Base-by-base conservation (phyloP, 2,329 filamentous ascomycete species). In the Pseudonectria foliicola region DNA sequence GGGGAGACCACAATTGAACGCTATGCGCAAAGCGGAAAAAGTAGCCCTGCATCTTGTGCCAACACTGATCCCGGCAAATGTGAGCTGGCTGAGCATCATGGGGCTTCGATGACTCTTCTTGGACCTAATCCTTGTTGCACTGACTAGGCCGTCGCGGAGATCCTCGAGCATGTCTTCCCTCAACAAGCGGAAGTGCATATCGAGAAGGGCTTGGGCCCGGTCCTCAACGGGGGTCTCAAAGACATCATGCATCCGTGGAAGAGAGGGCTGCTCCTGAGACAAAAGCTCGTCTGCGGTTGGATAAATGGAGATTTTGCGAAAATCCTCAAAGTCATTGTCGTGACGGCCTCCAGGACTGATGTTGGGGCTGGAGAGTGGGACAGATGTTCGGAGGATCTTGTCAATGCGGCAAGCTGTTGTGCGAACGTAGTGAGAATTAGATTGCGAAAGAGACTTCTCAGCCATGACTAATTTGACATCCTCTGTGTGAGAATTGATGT, bases 101-200 rank as follows among this genome's bases (percentile, higher is more conserved):
- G 25, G 64, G 57, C 13, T 62, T 49, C 11, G 66, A 54, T 58
- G 13, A 58, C 68, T 41, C 62, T 67, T 50, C 43, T 71, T 76
- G n/a, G 60, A 0, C 68, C 69, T 10, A 54, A 61, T n/a, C n/a
- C n/a, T n/a, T n/a, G n/a, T n/a, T 1, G 71, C 64, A 4, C 67
- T 58, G 18, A 75, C 67, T 1, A 81, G 53, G 31, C 82, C 80
- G 7, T 78, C 73, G 2, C 76, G 69, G 3, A 88, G 61, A 42
- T 82, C 80, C 0, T 66, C 73, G 0, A 87, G 57, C 68, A 86
- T 79, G 42, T 87, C 82, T 45, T 88, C 81, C 3, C 83, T 64
- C 0, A 85, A 61, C 1, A 87, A 66, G 0, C 83, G 77, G 43
- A 83, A 89, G 33, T 85, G 77, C 48, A 82, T 84, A 47, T 85